Percentiles rank a stretch among this genome's conserved stretches.
Conservation (phyloP, 2,329 filamentous ascomycete species). For the Fusarium floridanum region DNA sequence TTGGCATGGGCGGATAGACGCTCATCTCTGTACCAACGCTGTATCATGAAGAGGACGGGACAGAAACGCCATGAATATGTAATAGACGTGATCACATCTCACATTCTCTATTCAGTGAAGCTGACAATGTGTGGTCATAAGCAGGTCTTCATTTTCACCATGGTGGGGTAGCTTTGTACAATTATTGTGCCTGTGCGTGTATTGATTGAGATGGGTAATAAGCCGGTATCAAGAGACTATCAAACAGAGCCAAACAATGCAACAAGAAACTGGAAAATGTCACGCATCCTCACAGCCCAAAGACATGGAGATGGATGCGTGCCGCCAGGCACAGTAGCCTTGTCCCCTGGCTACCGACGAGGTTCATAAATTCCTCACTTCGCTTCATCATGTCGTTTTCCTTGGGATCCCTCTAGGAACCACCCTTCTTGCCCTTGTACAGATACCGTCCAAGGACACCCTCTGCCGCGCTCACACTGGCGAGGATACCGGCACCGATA, state of each 20-base stretch:
- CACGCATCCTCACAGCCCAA: background rate
- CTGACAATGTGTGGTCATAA: background rate
- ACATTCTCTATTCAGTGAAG: background rate
- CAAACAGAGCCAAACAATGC: slow-evolving; percentile 36
- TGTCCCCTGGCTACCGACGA: background rate
- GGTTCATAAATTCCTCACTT: background rate
- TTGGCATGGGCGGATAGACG: slow-evolving; percentile 27
- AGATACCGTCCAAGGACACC: slow-evolving; percentile 62
- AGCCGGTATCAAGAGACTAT: slow-evolving; percentile 32
- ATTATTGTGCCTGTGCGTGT: slow-evolving; percentile 31
- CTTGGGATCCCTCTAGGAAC: slow-evolving; percentile 23
- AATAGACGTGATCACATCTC: slow-evolving; percentile 48
- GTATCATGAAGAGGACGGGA: slow-evolving; percentile 39
- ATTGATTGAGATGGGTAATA: slow-evolving; percentile 42
- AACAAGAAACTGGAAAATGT: slow-evolving; percentile 35
- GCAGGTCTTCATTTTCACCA: background rate
- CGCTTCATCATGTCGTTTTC: background rate
- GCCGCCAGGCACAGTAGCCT: background rate
- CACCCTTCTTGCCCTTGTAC: slow-evolving; percentile 54
- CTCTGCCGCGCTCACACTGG: slow-evolving; percentile 64
- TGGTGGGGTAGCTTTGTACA: background rate
- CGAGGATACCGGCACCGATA: slow-evolving; percentile 64
- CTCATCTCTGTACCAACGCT: slow-evolving; percentile 44
- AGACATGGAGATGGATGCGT: background rate
- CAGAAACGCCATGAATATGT: slow-evolving; percentile 38